Conservation (phyloP, 2,329 filamentous ascomycete species). For the Hypoxylon sp. region DNA sequence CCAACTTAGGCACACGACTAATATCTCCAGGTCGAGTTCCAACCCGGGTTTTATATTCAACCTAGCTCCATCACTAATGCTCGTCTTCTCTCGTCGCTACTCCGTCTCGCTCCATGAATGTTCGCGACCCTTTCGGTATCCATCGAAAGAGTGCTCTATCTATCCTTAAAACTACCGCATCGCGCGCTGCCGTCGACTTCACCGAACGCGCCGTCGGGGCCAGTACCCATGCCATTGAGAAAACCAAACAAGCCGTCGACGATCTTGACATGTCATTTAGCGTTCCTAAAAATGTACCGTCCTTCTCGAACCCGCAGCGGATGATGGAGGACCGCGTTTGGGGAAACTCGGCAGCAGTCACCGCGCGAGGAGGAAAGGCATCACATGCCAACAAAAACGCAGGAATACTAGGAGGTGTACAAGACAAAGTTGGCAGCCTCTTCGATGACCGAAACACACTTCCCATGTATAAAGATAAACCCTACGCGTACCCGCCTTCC, state of each 20-base stretch:
- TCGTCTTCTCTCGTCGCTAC: constrained; percentile 30
- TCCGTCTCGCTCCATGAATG: constrained; percentile 48
- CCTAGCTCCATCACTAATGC: constrained; percentile 14
- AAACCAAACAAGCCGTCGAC: constrained; percentile 49
- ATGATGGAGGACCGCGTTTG: constrained; percentile 72
- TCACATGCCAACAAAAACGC: constrained; percentile 36
- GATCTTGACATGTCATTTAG: constrained; percentile 68
- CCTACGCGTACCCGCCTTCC: constrained; percentile 74
- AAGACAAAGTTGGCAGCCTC: constrained; percentile 70
- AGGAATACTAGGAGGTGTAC: constrained; percentile 60
- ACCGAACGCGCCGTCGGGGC: constrained; percentile 59
- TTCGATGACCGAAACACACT: constrained; percentile 69
- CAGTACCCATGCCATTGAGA: constrained; percentile 57
- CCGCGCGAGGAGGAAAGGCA: constrained; percentile 52
- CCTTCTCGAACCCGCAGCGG: constrained; percentile 71
- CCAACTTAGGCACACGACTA: too few relatives aligned
- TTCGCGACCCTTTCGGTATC: constrained; percentile 57
- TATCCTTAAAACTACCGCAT: constrained; percentile 59
- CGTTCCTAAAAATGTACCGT: constrained; percentile 74
- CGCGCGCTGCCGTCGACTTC: constrained; percentile 55
- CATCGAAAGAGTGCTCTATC: constrained; percentile 47
- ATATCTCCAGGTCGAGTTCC: neutral
- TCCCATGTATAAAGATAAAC: constrained; percentile 99
- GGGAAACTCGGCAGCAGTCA: constrained; percentile 61
- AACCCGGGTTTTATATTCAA: neutral